Evolutionary conservation across 2,329 filamentous ascomycete species (phyloP).

Genomic region (Raffaelea ambrosiae): DNA sequence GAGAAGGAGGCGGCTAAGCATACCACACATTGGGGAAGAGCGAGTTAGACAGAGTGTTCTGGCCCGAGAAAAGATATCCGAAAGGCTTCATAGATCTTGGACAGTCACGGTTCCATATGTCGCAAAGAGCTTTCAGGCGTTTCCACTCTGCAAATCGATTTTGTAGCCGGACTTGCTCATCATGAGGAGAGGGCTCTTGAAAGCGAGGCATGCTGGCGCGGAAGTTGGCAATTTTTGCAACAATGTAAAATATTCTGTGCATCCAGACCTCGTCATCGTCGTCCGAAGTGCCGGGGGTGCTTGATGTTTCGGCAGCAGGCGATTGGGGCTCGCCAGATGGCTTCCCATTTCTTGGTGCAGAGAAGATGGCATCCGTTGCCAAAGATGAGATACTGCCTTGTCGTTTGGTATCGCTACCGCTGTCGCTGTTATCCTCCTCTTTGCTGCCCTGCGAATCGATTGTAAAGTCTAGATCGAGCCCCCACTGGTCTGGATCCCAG

Average conservation of each 20-base stretch:
- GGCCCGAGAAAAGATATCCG: constrained; percentile 62
- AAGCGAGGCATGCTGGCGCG: constrained; percentile 59
- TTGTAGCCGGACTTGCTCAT: constrained; percentile 55
- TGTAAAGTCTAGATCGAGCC: constrained; percentile 66
- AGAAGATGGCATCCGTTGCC: no score
- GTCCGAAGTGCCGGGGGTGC: not conserved
- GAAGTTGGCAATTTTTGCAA: constrained; percentile 82
- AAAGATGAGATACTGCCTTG: constrained; percentile 25
- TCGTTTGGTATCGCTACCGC: constrained; percentile 13
- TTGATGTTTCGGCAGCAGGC: not conserved
- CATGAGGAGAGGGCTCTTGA: constrained; percentile 49
- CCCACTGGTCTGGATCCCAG: constrained; percentile 89
- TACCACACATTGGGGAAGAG: constrained; percentile 82
- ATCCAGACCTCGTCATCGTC: constrained; percentile 79
- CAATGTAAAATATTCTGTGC: constrained; percentile 78
- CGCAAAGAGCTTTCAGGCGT: constrained; percentile 69
- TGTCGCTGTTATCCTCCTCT: not conserved
- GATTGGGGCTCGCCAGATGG: constrained; percentile 14
- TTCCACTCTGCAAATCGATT: constrained; percentile 69
- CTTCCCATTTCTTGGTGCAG: constrained; percentile 15
- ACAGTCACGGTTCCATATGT: constrained; percentile 70
- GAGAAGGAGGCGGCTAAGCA: constrained; percentile 16
- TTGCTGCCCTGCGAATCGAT: constrained; percentile 1
- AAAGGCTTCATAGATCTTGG: constrained; percentile 84
- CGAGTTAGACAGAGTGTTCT: constrained; percentile 49